Evolutionary conservation across 2,329 filamentous ascomycete species (phyloP).

Genomic region (Dactylellina cionopaga): DNA sequence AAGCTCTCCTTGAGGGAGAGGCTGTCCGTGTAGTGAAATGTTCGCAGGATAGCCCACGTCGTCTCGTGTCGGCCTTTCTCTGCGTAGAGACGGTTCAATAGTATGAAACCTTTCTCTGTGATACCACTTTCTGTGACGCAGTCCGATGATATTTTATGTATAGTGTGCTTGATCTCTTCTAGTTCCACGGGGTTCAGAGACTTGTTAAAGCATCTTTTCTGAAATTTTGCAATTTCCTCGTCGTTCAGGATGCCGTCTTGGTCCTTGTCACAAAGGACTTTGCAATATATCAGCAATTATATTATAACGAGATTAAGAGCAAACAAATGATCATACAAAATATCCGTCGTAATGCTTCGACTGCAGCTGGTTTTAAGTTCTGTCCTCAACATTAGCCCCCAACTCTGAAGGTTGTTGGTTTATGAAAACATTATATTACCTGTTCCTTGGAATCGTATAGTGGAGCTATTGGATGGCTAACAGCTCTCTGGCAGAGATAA

Average conservation of each 20-base stretch:
- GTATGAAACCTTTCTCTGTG: conserved; percentile 82
- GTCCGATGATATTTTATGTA: conserved; percentile 74
- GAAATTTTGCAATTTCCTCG: conserved; percentile 88
- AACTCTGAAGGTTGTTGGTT: conserved; percentile 48
- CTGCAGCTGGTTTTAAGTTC: conserved; percentile 84
- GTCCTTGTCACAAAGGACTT: conserved; percentile 84
- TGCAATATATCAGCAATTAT: not conserved
- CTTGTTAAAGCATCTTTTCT: conserved; percentile 84
- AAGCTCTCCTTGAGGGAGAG: conserved; percentile 90
- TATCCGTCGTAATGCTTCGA: conserved; percentile 85
- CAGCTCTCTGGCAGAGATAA: conserved; percentile 97
- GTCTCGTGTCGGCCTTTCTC: conserved; percentile 98
- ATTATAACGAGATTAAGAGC: not conserved
- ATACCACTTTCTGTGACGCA: conserved; percentile 76
- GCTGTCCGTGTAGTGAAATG: conserved; percentile 96
- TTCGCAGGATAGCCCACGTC: conserved; percentile 94
- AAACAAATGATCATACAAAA: conserved; percentile 80
- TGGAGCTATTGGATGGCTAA: conserved; percentile 95
- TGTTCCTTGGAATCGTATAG: conserved; percentile 94
- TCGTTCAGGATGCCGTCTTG: conserved; percentile 93
- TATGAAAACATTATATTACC: conserved; percentile 27
- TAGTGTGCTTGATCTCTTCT: conserved; percentile 87
- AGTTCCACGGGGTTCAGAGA: conserved; percentile 82
- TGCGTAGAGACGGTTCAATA: conserved; percentile 93
- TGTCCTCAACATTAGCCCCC: conserved; percentile 58